Conservation (phyloP, 306 rosid genomes). For the Casuarina cunninghamiana region DNA sequence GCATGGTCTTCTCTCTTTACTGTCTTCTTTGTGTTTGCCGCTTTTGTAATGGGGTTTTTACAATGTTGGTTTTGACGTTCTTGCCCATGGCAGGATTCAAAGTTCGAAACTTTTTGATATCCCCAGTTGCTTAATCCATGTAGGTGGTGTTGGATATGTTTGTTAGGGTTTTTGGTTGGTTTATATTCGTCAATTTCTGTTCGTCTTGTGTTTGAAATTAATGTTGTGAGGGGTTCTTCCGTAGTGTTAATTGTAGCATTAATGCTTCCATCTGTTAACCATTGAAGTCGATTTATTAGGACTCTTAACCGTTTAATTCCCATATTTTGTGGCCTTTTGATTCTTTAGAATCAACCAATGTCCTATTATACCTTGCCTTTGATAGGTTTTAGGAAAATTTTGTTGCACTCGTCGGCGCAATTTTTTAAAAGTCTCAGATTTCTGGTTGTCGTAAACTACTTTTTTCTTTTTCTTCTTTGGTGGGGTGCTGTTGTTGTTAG, state of each 20-base stretch:
- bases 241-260: conserved; percentile 14
- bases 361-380: neutral
- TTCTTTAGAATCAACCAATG: conserved; percentile 4
- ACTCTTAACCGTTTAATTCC: conserved; percentile 9
- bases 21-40: neutral
- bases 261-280: conserved; percentile 11
- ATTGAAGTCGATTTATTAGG: neutral
- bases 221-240: neutral
- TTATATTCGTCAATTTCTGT: conserved; percentile 2
- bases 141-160: neutral
- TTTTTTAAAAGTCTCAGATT: neutral
- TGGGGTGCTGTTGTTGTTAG: neutral
- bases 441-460: neutral
- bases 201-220: conserved; percentile 10
- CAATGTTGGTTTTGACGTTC: conserved; percentile 28
- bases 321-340: conserved; percentile 1
- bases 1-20: neutral
- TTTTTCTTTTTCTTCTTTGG: neutral
- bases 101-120: conserved; percentile 19
- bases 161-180: conserved; percentile 24
- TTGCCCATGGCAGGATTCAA: conserved; percentile 16
- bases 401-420: neutral
- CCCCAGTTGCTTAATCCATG: conserved; percentile 15
- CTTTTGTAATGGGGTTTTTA: conserved; percentile 14
- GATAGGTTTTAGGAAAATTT: neutral